These are phyloP conservation scores for Phytopythium montanum DNA, from an alignment of 352 stramenopile species.

Conservation along the genomic window DNA sequence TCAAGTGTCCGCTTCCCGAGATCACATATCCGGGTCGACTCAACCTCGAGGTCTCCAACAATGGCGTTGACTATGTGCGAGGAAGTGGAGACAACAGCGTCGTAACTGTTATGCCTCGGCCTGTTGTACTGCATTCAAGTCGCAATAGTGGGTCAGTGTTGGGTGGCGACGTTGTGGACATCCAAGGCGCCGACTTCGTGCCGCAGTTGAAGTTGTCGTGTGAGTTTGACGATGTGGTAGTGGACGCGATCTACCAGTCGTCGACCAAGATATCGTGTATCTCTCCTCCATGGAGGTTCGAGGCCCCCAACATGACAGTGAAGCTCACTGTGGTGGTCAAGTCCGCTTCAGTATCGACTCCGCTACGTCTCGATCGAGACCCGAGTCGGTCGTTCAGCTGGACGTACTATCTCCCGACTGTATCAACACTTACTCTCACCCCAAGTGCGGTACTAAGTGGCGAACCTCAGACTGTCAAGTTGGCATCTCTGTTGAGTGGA, in stretches of 20 bases:
- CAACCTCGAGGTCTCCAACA: constrained; percentile 28
- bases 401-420: constrained; percentile 16
- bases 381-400: constrained; percentile 8
- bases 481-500: not conserved
- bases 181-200: constrained; percentile 21
- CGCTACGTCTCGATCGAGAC: not conserved
- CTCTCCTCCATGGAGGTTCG: constrained; percentile 20
- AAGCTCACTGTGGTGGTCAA: not conserved
- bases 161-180: constrained; percentile 21
- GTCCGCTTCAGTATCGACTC: constrained; percentile 2
- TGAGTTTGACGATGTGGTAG: constrained; percentile 11
- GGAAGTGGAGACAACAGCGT: constrained; percentile 5
- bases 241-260: constrained; percentile 13
- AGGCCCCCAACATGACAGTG: not conserved
- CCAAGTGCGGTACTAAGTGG: not conserved
- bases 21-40: constrained; percentile 12
- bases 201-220: constrained; percentile 18
- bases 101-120: constrained; percentile 16
- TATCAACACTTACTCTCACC: not conserved
- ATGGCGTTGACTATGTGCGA: constrained; percentile 33
- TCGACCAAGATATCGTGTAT: constrained; percentile 13
- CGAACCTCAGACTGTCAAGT: not conserved
- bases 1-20: constrained; percentile 28
- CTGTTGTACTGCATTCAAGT: constrained; percentile 8
- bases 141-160: constrained; percentile 22